Conservation (phyloP, 2,329 filamentous ascomycete species). For the Capronia americana region DNA sequence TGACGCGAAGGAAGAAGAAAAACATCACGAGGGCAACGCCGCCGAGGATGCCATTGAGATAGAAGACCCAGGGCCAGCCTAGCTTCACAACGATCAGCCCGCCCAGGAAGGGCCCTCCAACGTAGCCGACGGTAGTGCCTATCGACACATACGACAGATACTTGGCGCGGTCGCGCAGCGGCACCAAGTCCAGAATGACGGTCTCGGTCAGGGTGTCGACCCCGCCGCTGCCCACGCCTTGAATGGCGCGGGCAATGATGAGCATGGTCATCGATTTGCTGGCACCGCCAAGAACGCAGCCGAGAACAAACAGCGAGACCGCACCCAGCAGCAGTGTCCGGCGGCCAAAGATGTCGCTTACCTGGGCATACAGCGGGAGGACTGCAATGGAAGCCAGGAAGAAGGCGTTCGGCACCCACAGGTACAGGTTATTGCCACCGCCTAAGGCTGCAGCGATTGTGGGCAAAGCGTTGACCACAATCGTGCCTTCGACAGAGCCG, state of each 20-base stretch:
- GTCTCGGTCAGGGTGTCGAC: conserved; percentile 54
- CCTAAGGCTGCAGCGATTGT: too few species aligned
- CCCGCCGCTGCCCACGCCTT: conserved; percentile 59
- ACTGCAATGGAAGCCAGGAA: background rate
- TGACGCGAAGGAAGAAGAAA: conserved; percentile 45
- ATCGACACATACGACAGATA: conserved; percentile 41
- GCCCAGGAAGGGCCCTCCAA: conserved; percentile 52
- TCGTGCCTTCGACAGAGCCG: too few species aligned
- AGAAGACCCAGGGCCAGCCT: conserved; percentile 46
- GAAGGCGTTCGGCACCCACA: background rate
- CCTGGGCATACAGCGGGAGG: conserved; percentile 50
- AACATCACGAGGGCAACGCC: conserved; percentile 36
- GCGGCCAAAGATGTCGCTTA: conserved; percentile 60
- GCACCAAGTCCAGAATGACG: conserved; percentile 56
- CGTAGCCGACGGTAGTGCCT: conserved; percentile 48
- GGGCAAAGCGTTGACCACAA: too few species aligned
- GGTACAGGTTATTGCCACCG: too few species aligned
- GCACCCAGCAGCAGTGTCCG: conserved; percentile 50
- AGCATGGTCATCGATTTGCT: conserved; percentile 50
- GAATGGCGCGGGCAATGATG: conserved; percentile 63
- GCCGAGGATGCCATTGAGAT: conserved; percentile 50
- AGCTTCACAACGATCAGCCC: conserved; percentile 35
- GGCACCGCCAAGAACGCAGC: conserved; percentile 58
- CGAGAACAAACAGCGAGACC: conserved; percentile 58
- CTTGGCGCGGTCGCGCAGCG: conserved; percentile 41